Evolutionary conservation across 2,329 filamentous ascomycete genomes (phyloP).

Genomic region (Colletotrichum musicola): DNA sequence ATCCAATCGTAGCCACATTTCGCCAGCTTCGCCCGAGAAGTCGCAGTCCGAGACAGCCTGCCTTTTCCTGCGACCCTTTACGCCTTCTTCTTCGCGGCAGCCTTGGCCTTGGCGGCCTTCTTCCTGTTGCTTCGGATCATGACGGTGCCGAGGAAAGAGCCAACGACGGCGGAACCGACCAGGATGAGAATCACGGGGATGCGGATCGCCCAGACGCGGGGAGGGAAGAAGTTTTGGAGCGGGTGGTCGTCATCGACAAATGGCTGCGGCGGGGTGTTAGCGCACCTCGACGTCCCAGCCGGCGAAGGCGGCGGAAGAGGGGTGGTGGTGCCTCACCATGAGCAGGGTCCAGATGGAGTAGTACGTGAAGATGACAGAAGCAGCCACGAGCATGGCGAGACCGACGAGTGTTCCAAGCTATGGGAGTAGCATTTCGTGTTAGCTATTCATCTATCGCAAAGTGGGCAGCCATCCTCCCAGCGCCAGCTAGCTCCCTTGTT

Average conservation of each 20-base stretch:
- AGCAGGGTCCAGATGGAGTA: conserved; percentile 98
- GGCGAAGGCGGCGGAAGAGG: conserved; percentile 5
- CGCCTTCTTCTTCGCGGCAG: conserved; percentile 87
- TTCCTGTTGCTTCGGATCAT: conserved; percentile 99
- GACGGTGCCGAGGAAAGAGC: conserved; percentile 94
- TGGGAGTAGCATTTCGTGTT: conserved; percentile 14
- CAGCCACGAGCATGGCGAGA: conserved; percentile 76
- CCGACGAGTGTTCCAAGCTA: conserved; percentile 90
- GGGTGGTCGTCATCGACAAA: conserved; percentile 97
- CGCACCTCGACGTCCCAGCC: conserved; percentile 12
- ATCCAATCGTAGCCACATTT: background rate
- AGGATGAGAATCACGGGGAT: conserved; percentile 97
- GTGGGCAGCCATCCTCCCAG: background rate
- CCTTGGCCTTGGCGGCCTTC: conserved; percentile 94
- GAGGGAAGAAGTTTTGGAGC: conserved; percentile 94
- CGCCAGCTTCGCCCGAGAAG: background rate
- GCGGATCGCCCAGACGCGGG: conserved; percentile 98
- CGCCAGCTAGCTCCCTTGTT: conserved; percentile 20
- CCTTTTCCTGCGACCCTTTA: conserved; percentile 53
- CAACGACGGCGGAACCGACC: conserved; percentile 91
- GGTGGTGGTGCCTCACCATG: conserved; percentile 73
- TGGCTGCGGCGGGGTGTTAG: conserved; percentile 69
- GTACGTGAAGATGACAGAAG: conserved; percentile 78
- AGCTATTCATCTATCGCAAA: background rate
- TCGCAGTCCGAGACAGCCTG: background rate